Evolutionary conservation across 2,329 filamentous ascomycete species (phyloP).

Genomic region (Fusarium phyllophilum): DNA sequence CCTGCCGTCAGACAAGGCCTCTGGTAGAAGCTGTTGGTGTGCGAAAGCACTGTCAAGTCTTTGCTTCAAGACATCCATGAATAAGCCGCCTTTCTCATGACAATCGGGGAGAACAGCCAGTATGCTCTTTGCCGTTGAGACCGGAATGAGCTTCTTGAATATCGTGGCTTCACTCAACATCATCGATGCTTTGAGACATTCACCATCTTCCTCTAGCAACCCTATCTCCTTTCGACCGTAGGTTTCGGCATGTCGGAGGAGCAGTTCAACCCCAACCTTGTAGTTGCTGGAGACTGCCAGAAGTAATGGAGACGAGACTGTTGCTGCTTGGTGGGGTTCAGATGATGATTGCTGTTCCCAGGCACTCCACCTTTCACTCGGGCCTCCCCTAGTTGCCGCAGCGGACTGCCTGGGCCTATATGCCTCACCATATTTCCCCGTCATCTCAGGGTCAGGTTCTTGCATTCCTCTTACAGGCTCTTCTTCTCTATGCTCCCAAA

Average conservation of each 20-base stretch:
- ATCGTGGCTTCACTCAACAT: rapidly evolving
- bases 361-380: not conserved
- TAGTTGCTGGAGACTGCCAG: rapidly evolving
- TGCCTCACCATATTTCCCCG: not conserved
- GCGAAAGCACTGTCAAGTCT: not conserved
- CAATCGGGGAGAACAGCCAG: not conserved
- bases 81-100: rapidly evolving
- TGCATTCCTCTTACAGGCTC: rapidly evolving
- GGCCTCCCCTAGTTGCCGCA: rapidly evolving
- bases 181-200: not conserved
- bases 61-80: not conserved
- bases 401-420: rapidly evolving
- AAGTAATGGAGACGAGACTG: not conserved
- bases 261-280: not conserved
- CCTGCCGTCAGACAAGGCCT: rapidly evolving
- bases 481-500: rapidly evolving
- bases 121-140: not conserved
- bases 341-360: not conserved
- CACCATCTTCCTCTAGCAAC: rapidly evolving
- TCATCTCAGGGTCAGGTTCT: not conserved
- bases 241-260: rapidly evolving
- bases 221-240: not conserved
- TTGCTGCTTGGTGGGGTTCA: not conserved
- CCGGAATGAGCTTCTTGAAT: not conserved
- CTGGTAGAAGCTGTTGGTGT: not conserved